Base-by-base conservation (phyloP, 1,284 basidiomycete genomes). In the Marasmius tenuissimus region DNA sequence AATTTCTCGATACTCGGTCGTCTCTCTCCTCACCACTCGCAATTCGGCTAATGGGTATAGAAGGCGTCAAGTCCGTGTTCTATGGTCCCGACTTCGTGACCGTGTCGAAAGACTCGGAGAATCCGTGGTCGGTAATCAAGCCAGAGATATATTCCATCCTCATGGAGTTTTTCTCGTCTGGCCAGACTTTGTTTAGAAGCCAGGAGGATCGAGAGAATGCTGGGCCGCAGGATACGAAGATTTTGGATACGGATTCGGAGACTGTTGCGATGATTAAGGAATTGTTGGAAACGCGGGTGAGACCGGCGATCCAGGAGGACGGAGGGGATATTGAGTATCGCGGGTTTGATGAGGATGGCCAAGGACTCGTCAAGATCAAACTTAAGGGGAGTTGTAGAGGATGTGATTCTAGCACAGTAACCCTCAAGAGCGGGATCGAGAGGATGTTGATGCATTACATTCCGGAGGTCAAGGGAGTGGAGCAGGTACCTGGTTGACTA, bases 181-280 rank as follows among this genome's bases (percentile, higher is more conserved):
- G 90, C 0, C 86, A 91, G 65, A 79, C 91, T 2, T 81, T 99
- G 9, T 99, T 99, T 80, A 86, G 91, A 62, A 88, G 86, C 54
- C 84, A 88, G 57, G 89, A 90, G 73, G 91, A 93, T 54, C 79
- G 82, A 59, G 91, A 91, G 56, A 85, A 83, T 33, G 92, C 91
- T 10, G 93, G 93, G 0, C 93, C 94, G 4, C 93, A 96, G 75
- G 97, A 99, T 75, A 98, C 96, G n/a, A 84, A 86, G 60, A 97
- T 99, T 66, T 80, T 98, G 42, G 97, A 98, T 69, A 94, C 92
- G 1, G 97, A 99, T 73, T 92, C 92, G n/a, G 97, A 99, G 74
- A 93, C 94, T 0, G 94, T 99, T 3, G 97, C 94, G 12, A 99
- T 99, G 97, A 96, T 99, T 72, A 99, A 99, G 77, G 97, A 99